A percentile compares a stretch with the other conserved stretches of the same genome.
Evolutionary conservation across 2,329 filamentous ascomycete genomes (phyloP).

Genomic region (Aspergillus neotritici): DNA sequence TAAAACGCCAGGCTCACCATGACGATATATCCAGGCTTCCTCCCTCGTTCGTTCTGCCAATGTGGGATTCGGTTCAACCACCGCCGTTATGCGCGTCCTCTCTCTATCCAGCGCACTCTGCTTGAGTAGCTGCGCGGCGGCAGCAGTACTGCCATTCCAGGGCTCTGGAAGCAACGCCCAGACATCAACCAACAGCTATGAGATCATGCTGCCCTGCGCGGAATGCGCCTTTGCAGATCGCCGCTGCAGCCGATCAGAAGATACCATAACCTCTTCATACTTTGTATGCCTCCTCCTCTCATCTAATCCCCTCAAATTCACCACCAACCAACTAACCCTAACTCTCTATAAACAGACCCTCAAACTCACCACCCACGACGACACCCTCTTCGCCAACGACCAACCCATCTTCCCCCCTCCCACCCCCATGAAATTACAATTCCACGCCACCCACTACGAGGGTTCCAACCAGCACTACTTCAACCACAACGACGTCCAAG

Average conservation of each 20-base stretch:
- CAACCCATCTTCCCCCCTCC: slow-evolving; percentile 25
- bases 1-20: no score
- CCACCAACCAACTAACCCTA: slow-evolving; percentile 1
- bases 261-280: slow-evolving; percentile 5
- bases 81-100: slow-evolving; percentile 14
- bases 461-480: neutral
- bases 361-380: slow-evolving; percentile 24
- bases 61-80: neutral
- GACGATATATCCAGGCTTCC: no score
- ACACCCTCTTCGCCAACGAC: slow-evolving; percentile 24
- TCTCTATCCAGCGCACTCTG: slow-evolving; percentile 8
- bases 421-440: slow-evolving; percentile 21
- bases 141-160: neutral
- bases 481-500: slow-evolving; percentile 8
- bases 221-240: slow-evolving; percentile 14
- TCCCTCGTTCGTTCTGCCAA: no score
- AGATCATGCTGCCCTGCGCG: slow-evolving; percentile 12
- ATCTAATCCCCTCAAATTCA: neutral
- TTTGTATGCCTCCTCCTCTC: slow-evolving; percentile 5
- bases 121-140: slow-evolving; percentile 9
- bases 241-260: slow-evolving; percentile 7
- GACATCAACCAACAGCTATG: slow-evolving; percentile 4
- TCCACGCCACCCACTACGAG: slow-evolving; percentile 21
- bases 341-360: slow-evolving; percentile 17
- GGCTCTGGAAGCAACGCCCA: neutral